These are phyloP conservation scores for Cercis canadensis DNA, from an alignment of 306 rosid species.

Conservation along the genomic window DNA sequence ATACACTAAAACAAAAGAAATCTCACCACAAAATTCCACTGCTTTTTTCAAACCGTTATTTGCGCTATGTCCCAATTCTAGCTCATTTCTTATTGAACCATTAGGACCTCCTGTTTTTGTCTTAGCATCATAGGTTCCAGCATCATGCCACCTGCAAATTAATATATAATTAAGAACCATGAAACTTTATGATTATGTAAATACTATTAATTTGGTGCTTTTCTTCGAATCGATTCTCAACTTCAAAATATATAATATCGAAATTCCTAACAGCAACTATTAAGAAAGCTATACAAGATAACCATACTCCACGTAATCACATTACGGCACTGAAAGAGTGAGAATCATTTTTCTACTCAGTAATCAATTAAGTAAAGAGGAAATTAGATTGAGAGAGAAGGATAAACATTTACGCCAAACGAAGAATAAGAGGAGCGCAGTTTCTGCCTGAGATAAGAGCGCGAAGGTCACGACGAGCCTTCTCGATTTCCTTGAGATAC, in stretches of 20 bases:
- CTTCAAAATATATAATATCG: no score
- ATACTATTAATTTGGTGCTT: neutral
- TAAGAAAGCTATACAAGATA: neutral
- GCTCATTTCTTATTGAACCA: conserved; percentile 71
- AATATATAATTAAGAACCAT: neutral
- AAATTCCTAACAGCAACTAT: neutral
- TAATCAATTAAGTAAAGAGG: no score
- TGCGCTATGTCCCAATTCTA: conserved; percentile 61
- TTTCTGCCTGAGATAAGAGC: conserved; percentile 63
- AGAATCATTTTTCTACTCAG: no score
- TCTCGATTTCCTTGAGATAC: conserved; percentile 65
- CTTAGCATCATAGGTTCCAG: conserved; percentile 74
- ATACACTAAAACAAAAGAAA: neutral
- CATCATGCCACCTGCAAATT: conserved; percentile 80
- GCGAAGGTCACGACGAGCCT: conserved; percentile 77
- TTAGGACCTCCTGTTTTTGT: conserved; percentile 80
- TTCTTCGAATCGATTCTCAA: no score
- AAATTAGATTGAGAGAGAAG: no score
- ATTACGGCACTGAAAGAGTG: no score
- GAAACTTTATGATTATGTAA: no score
- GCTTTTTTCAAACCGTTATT: conserved; percentile 73
- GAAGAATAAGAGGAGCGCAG: conserved; percentile 92
- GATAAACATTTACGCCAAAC: conserved; percentile 67
- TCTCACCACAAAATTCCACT: conserved; percentile 71
- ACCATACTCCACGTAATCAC: no score